Conservation (phyloP, 1,139 yeast genomes). For the Hansenula anomala region DNA sequence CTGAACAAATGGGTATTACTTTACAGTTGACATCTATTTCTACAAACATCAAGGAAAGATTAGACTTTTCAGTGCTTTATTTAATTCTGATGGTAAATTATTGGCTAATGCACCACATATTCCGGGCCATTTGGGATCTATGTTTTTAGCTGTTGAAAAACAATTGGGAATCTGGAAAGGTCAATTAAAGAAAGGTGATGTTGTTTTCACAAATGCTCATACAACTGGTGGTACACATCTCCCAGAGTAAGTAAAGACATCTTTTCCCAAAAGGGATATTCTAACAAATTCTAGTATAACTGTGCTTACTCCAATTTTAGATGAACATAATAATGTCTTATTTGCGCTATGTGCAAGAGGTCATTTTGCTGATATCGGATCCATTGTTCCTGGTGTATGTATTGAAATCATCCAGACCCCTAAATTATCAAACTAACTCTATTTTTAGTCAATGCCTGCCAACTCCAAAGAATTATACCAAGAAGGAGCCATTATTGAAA, state of each 20-base stretch:
- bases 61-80: constrained; percentile 82
- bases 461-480: constrained; percentile 40
- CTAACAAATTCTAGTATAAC: too few species aligned
- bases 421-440: too few species aligned
- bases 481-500: constrained; percentile 44
- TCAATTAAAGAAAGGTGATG: constrained; percentile 61
- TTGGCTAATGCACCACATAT: constrained; percentile 88
- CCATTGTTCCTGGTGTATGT: constrained; percentile 41
- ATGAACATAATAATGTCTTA: constrained; percentile 31
- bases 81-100: constrained; percentile 68
- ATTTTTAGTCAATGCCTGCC: constrained; percentile 47
- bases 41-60: constrained; percentile 79
- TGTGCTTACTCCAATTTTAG: constrained; percentile 55
- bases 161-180: constrained; percentile 65
- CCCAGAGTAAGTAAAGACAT: too few species aligned
- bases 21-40: constrained; percentile 77
- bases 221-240: constrained; percentile 78
- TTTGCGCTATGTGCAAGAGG: constrained; percentile 47
- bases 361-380: constrained; percentile 51
- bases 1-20: constrained; percentile 86
- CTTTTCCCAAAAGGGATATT: too few species aligned
- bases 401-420: too few species aligned
- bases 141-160: constrained; percentile 77
- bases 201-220: constrained; percentile 73
- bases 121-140: constrained; percentile 83